Conservation (phyloP, 768 basidiomycete genomes). For the Botryobasidium botryosum region DNA sequence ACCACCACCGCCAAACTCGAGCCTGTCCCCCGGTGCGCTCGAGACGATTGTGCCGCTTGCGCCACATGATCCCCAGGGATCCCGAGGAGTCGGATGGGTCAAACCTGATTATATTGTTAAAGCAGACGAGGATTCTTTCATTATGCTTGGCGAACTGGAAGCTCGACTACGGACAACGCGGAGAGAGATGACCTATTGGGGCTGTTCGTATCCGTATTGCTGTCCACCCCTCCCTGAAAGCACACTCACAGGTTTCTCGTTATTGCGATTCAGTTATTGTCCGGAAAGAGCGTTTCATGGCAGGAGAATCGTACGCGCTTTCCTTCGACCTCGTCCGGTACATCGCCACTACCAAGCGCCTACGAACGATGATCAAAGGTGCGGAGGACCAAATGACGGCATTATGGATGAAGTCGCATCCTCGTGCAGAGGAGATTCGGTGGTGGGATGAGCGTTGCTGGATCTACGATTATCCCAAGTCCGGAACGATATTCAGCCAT, state of each 20-base stretch:
- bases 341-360: slow-evolving; percentile 55
- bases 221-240: background rate
- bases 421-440: too few relatives aligned
- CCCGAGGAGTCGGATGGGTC: slow-evolving; percentile 51
- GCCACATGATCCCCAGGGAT: slow-evolving; percentile 49
- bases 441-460: too few relatives aligned
- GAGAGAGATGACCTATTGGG: slow-evolving; percentile 28
- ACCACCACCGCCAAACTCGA: slow-evolving; percentile 63
- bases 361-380: slow-evolving; percentile 53
- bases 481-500: too few relatives aligned
- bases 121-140: slow-evolving; percentile 88
- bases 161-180: slow-evolving; percentile 69
- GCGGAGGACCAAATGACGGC: slow-evolving; percentile 79
- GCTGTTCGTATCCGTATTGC: slow-evolving; percentile 16
- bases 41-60: too few relatives aligned
- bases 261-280: slow-evolving; percentile 55
- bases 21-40: slow-evolving; percentile 36
- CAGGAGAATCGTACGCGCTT: slow-evolving; percentile 80
- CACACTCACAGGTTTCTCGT: background rate
- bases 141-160: slow-evolving; percentile 90
- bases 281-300: slow-evolving; percentile 93
- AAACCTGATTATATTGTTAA: slow-evolving; percentile 87
- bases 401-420: slow-evolving; percentile 83
- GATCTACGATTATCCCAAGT: too few relatives aligned
- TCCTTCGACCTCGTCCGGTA: slow-evolving; percentile 80